Percentiles rank a stretch among this genome's conserved stretches.
Conservation (phyloP, 345 rosid genomes). For the Lenwebbia sp. region DNA sequence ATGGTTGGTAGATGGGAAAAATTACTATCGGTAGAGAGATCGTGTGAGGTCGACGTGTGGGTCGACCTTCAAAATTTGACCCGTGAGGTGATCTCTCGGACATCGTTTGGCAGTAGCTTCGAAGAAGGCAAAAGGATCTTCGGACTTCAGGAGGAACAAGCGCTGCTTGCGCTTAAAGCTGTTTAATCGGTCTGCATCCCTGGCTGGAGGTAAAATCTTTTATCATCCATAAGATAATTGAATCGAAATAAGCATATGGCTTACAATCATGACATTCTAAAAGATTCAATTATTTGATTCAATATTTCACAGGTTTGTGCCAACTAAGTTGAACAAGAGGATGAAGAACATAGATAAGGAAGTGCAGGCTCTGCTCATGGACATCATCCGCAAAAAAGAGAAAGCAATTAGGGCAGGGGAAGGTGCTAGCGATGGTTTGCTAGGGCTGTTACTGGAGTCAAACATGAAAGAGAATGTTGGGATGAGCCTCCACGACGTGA, state of each 20-base stretch:
- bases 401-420: conserved; percentile 21
- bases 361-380: conserved; percentile 17
- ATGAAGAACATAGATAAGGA: conserved; percentile 17
- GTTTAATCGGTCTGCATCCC: not conserved
- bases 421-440: conserved; percentile 13
- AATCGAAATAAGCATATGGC: not conserved
- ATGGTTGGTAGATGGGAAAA: no score
- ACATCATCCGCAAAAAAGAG: conserved; percentile 22
- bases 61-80: no score
- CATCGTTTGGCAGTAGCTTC: no score
- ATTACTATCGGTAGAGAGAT: no score
- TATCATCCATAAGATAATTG: not conserved
- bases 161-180: no score
- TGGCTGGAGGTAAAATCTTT: not conserved
- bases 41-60: no score
- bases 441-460: conserved; percentile 40
- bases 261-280: not conserved
- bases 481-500: conserved; percentile 30
- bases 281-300: not conserved
- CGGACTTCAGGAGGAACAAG: no score
- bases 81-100: no score
- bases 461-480: conserved; percentile 14
- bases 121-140: no score
- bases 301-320: conserved; percentile 24
- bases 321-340: conserved; percentile 32